A percentile compares a stretch with the other conserved stretches of the same genome.
phyloP scores from a whole-genome alignment of 768 basidiomycete species.

The Suillus paluster region DNA sequence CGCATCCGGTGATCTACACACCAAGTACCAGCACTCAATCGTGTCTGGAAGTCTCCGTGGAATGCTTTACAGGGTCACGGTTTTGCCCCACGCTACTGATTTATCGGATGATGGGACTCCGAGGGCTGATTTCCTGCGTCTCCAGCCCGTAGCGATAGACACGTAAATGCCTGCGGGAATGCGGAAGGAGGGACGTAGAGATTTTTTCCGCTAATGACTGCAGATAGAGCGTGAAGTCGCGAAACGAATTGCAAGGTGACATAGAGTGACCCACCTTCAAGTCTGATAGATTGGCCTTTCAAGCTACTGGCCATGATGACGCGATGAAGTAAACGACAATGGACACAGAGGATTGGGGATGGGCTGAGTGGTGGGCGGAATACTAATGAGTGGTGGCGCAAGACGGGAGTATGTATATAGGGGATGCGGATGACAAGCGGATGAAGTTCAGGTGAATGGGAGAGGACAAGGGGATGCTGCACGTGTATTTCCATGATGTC shows the following conservation, averaged over 20 bases:
- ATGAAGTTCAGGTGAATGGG: no score
- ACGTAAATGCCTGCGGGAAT: background rate
- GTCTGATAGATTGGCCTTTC: background rate
- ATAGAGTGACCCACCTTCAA: background rate
- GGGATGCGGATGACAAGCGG: no score
- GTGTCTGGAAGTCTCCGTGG: no score
- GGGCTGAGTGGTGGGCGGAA: background rate
- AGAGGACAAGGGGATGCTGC: no score
- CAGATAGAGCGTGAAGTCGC: background rate
- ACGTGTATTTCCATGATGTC: no score
- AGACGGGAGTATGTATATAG: background rate
- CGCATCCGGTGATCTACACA: background rate
- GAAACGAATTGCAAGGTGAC: background rate
- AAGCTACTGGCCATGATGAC: background rate
- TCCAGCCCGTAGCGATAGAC: no score
- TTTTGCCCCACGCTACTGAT: no score
- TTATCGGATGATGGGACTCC: no score
- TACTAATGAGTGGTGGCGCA: background rate
- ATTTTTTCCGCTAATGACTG: background rate
- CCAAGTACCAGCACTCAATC: no score
- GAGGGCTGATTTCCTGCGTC: no score
- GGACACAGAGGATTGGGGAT: background rate
- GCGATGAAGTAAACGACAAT: background rate
- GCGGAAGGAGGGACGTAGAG: no score
- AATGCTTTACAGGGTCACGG: no score